Evolutionary conservation across 176 grass and related monocot species (phyloP).

Genomic region (Cenchrus fungigraminus): DNA sequence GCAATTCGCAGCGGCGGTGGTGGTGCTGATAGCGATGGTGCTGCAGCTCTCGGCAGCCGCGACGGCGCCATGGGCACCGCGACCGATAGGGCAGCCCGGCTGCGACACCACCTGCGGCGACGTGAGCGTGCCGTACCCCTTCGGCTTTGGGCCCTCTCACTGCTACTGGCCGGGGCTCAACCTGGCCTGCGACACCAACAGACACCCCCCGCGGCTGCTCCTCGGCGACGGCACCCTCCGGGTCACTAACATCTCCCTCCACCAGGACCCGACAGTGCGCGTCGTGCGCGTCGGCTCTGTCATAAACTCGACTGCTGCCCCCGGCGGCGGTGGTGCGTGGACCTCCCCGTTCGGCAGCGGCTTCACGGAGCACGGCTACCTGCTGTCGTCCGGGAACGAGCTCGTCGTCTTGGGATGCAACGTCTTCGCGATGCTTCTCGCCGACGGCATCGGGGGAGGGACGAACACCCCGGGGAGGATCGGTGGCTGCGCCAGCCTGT

Average conservation of each 20-base stretch:
- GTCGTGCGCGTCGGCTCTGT: background rate
- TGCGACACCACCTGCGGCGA: no score
- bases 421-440: background rate
- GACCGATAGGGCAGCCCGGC: no score
- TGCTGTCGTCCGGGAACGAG: background rate
- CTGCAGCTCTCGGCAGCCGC: no score
- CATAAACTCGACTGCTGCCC: background rate
- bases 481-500: background rate
- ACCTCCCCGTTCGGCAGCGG: background rate
- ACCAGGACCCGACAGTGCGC: background rate
- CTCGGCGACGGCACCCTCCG: conserved; percentile 26
- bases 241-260: conserved; percentile 23
- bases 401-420: background rate
- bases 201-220: background rate
- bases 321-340: background rate
- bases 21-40: no score
- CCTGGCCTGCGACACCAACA: background rate
- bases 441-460: background rate
- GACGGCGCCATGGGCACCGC: no score
- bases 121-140: no score
- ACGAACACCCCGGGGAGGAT: background rate
- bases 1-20: no score
- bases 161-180: background rate
- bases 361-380: background rate
- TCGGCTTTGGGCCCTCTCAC: no score